Evolutionary conservation across 768 basidiomycete genomes (phyloP).

Genomic region (Lyophyllum decastes): DNA sequence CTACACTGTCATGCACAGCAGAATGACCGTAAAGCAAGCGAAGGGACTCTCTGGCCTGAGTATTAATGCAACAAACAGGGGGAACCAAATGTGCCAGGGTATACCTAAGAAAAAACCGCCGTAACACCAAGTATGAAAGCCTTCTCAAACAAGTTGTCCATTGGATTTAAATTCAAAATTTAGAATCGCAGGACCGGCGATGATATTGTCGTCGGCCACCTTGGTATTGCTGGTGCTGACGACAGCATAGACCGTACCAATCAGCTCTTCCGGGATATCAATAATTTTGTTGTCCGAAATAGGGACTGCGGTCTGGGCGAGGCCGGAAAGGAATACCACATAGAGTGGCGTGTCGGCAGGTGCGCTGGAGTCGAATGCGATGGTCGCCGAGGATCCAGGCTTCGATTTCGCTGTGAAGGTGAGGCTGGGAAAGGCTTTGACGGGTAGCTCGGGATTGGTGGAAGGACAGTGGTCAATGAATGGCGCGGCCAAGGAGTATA

Average conservation of each 20-base stretch:
- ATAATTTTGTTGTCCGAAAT: slow-evolving; percentile 28
- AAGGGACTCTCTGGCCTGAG: too few relatives aligned
- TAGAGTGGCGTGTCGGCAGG: slow-evolving; percentile 26
- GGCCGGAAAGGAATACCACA: slow-evolving; percentile 45
- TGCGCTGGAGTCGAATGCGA: slow-evolving; percentile 9
- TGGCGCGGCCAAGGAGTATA: slow-evolving; percentile 38
- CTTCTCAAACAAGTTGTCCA: slow-evolving; percentile 11
- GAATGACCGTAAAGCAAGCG: too few relatives aligned
- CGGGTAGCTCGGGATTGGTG: slow-evolving; percentile 52
- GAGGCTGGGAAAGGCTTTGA: slow-evolving; percentile 54
- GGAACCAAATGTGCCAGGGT: neutral
- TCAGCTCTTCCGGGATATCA: slow-evolving; percentile 35
- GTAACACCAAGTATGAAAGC: neutral
- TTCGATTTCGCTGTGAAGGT: slow-evolving; percentile 25
- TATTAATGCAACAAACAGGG: neutral
- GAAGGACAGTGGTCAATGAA: slow-evolving; percentile 59
- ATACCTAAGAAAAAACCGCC: neutral
- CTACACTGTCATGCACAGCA: too few relatives aligned
- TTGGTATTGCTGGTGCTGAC: slow-evolving; percentile 33
- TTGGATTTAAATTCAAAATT: slow-evolving; percentile 14
- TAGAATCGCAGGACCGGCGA: slow-evolving; percentile 50
- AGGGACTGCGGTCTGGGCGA: slow-evolving; percentile 34
- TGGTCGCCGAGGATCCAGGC: slow-evolving; percentile 23
- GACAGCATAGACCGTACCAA: slow-evolving; percentile 53
- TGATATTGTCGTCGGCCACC: slow-evolving; percentile 36